Percentiles rank a stretch among this genome's conserved stretches.
Evolutionary conservation across 768 basidiomycete genomes (phyloP).

Genomic region (Dendrothele bispora): DNA sequence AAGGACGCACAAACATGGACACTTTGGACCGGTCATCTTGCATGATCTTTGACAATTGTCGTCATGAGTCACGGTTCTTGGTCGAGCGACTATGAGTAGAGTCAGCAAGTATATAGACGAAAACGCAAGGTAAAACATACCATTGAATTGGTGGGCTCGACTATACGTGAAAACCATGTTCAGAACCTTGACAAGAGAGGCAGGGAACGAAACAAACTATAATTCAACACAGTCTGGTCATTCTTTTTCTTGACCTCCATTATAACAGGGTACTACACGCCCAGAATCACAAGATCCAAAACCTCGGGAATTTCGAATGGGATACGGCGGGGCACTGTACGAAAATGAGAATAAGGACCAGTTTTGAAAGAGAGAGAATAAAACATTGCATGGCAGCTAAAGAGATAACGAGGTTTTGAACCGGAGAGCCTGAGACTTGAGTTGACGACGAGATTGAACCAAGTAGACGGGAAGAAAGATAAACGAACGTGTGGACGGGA

Average conservation of each 20-base stretch:
- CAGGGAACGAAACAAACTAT: constrained; percentile 59
- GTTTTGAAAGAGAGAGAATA: no score
- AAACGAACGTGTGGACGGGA: no score
- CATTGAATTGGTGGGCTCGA: constrained; percentile 77
- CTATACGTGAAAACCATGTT: no score
- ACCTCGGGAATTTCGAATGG: constrained; percentile 87
- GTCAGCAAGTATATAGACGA: background rate
- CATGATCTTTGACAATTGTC: constrained; percentile 92
- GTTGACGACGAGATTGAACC: no score
- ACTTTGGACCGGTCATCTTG: constrained; percentile 85
- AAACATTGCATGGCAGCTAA: no score
- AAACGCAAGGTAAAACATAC: constrained; percentile 41
- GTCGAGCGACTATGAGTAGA: constrained; percentile 40
- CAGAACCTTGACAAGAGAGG: no score
- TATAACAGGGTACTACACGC: constrained; percentile 78
- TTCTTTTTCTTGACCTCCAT: constrained; percentile 91
- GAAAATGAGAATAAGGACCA: no score
- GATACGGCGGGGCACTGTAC: constrained; percentile 82
- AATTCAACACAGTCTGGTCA: constrained; percentile 94
- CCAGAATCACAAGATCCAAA: constrained; percentile 66
- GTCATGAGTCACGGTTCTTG: constrained; percentile 76
- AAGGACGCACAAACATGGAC: constrained; percentile 67
- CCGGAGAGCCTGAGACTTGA: no score
- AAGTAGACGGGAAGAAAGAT: no score
- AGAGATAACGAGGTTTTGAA: no score